Evolutionary conservation across 2,329 filamentous ascomycete species (phyloP).

Genomic region (Emergomyces orientalis): DNA sequence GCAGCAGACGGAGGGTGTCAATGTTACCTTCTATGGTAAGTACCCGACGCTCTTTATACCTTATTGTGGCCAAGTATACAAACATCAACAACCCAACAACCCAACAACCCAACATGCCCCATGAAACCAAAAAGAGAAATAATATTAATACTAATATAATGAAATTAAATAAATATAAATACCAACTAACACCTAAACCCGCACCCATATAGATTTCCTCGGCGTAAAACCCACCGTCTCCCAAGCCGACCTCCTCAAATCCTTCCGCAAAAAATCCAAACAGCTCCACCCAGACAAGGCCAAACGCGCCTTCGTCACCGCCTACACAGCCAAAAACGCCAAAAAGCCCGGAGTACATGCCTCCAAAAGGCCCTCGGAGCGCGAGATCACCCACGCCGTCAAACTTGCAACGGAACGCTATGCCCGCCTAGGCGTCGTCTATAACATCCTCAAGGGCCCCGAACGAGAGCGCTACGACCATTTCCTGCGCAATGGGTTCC

Average conservation of each 20-base stretch:
- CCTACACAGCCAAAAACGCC: conserved; percentile 46
- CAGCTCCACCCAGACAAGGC: conserved; percentile 92
- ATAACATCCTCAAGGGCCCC: conserved; percentile 73
- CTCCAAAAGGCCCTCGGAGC: conserved; percentile 60
- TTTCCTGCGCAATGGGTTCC: conserved; percentile 88
- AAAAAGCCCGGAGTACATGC: conserved; percentile 56
- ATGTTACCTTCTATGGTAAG: conserved; percentile 77
- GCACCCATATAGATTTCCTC: conserved; percentile 55
- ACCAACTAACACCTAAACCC: conserved; percentile 1
- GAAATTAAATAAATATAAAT: neutral
- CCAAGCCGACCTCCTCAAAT: conserved; percentile 84
- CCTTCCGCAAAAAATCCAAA: conserved; percentile 79
- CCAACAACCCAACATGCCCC: neutral
- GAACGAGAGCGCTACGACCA: conserved; percentile 85
- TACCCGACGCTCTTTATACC: neutral
- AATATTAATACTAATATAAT: neutral
- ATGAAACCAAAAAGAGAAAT: neutral
- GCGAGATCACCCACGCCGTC: conserved; percentile 66
- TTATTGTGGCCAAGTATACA: neutral
- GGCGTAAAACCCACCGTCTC: conserved; percentile 63
- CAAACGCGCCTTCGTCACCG: conserved; percentile 67
- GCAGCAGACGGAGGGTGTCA: conserved; percentile 59
- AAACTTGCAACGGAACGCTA: conserved; percentile 78
- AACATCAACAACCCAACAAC: neutral
- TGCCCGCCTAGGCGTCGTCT: conserved; percentile 72